Evolutionary conservation across 371 early-diverging fungal genomes (phyloP).

Genomic region (Paraphysoderma sedebokerense): DNA sequence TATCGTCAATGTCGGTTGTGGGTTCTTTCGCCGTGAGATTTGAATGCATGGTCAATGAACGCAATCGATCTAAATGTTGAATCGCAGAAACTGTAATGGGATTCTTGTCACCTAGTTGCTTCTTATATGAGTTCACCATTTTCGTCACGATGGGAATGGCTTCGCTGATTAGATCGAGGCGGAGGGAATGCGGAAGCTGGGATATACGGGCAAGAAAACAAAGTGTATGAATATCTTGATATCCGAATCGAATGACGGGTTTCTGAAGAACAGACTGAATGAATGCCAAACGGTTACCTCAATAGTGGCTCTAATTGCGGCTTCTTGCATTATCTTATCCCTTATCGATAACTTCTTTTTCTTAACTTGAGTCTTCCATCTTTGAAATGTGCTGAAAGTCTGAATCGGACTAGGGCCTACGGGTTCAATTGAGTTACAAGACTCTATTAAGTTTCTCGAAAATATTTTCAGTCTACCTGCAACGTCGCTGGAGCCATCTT

Average conservation of each 20-base stretch:
- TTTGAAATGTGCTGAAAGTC: neutral
- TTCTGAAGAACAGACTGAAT: too few species aligned
- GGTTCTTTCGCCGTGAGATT: too few species aligned
- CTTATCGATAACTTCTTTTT: neutral
- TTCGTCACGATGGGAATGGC: neutral
- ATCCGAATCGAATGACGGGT: neutral
- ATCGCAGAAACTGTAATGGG: neutral
- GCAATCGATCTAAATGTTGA: neutral
- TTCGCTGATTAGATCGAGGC: neutral
- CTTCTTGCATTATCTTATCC: neutral
- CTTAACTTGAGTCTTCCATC: neutral
- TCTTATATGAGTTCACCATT: neutral
- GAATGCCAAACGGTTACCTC: too few species aligned
- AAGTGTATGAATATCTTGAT: neutral
- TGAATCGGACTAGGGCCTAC: too few species aligned
- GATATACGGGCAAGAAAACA: neutral
- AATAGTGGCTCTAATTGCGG: too few species aligned
- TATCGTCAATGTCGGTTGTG: too few species aligned
- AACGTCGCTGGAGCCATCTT: too few species aligned
- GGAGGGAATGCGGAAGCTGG: neutral
- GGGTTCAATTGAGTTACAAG: too few species aligned
- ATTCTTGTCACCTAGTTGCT: neutral
- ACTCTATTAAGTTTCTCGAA: too few species aligned
- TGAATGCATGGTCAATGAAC: too few species aligned
- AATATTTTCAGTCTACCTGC: too few species aligned